Evolutionary conservation across 768 basidiomycete genomes (phyloP), one percentile per base, ranked within the genome.

Genomic region (Candolleomyces eurysporus): DNA sequence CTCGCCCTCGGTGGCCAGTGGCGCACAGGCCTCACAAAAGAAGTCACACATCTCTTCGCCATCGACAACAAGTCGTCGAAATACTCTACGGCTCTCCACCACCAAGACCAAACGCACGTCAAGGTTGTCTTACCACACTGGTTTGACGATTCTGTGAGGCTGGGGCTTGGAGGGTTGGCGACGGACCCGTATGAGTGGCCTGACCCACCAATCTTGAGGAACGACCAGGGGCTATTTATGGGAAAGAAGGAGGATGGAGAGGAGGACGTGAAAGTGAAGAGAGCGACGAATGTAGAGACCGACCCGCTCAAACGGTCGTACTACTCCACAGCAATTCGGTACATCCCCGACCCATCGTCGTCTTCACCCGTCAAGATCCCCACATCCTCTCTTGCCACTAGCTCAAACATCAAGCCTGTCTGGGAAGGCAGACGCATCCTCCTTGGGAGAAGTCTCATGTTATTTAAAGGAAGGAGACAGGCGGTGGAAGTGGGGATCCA

Each of bases 31-130:
- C 82, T 96, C 53, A 94, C 93, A 0, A 81, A 83, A 60, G 94
- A 96, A 60, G 89, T 94, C 21, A 96, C 95, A 0, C 95, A 96
- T 70, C 82, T 96, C 54, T 90, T 96, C 66, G 85, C 86, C 32
- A 73, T 88, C 39, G 73, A 77, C 57, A 63, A 78, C 59, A 76
- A 77, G 2, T 84, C 84, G 5, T 71, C 77, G 31, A 87, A 86
- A 69, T 87, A 84, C 60, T 66, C 70, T 9, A 78, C 77, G 1
- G 82, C 82, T 4, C 75, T 89, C 64, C 84, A 88, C 64, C 87
- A 82, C 71, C 81, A 84, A 55, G 72, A 82, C 3, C 75, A 81
- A 52, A 87, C 86, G 0, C 73, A 78, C 9, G 82, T 95, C 67
- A 84, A 81, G 54, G 77, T 94, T 10, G 68, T 97, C n/a, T 80